These are phyloP conservation scores for Populus trichocarpa DNA, from an alignment of 441 rosid genomes.

Conservation along the genomic window DNA sequence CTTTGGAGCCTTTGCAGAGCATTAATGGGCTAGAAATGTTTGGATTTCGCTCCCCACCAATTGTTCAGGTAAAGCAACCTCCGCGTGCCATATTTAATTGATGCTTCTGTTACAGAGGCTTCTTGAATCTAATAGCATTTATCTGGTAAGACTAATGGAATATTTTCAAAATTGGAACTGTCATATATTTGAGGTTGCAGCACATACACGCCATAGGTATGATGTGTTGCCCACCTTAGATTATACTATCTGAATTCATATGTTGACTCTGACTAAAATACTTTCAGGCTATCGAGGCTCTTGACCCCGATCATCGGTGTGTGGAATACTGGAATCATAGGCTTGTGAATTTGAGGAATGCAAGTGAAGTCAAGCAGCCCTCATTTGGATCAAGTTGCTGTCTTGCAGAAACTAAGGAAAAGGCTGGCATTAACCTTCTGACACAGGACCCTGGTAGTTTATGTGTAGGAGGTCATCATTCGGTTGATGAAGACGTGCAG, in stretches of 20 bases:
- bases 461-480: slow-evolving; percentile 19
- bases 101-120: background rate
- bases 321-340: slow-evolving; percentile 72
- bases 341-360: slow-evolving; percentile 1
- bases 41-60: slow-evolving; percentile 61
- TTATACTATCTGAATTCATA: background rate
- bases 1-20: slow-evolving; percentile 25
- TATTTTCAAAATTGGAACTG: background rate
- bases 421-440: slow-evolving; percentile 33
- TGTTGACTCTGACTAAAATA: slow-evolving; percentile 3
- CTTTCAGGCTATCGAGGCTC: slow-evolving; percentile 72
- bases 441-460: slow-evolving; percentile 21
- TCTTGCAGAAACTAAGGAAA: slow-evolving; percentile 28
- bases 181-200: background rate
- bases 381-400: slow-evolving; percentile 26
- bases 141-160: background rate
- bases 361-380: slow-evolving; percentile 19
- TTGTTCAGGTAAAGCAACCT: slow-evolving; percentile 51
- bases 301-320: slow-evolving; percentile 69
- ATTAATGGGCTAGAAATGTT: slow-evolving; percentile 80
- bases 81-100: background rate
- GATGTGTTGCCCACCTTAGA: background rate
- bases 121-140: background rate
- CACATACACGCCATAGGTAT: background rate
- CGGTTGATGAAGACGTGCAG: slow-evolving; percentile 29